Conservation (phyloP, 495 filamentous ascomycete genomes). For the Bathelium albidoporum region DNA sequence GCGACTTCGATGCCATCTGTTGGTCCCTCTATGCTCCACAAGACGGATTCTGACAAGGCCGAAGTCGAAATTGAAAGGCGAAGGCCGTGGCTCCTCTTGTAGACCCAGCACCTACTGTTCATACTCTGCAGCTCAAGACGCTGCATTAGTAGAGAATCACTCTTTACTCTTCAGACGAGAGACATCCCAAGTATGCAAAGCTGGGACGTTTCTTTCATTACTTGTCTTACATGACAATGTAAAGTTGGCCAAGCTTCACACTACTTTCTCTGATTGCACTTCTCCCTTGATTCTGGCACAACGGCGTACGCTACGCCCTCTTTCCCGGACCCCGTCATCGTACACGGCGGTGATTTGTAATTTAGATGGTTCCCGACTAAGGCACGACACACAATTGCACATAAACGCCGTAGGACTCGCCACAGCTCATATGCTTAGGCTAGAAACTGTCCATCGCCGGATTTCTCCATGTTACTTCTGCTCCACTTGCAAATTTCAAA, state of each 20-base stretch:
- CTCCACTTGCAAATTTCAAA: no score
- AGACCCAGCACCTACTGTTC: background rate
- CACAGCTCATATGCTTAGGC: no score
- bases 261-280: background rate
- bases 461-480: no score
- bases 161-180: background rate
- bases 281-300: background rate
- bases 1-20: no score
- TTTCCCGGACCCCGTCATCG: background rate
- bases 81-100: no score
- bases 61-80: no score
- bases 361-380: background rate
- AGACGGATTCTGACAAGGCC: no score
- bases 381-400: background rate
- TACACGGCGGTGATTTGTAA: background rate
- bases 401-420: background rate
- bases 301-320: background rate
- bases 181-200: background rate
- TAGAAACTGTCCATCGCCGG: no score
- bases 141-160: no score
- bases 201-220: background rate
- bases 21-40: no score
- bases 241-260: background rate
- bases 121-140: background rate
- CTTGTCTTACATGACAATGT: background rate